Evolutionary conservation across 2,329 filamentous ascomycete genomes (phyloP), one percentile per base, ranked within the genome.

Genomic region (Colletotrichum sp.): DNA sequence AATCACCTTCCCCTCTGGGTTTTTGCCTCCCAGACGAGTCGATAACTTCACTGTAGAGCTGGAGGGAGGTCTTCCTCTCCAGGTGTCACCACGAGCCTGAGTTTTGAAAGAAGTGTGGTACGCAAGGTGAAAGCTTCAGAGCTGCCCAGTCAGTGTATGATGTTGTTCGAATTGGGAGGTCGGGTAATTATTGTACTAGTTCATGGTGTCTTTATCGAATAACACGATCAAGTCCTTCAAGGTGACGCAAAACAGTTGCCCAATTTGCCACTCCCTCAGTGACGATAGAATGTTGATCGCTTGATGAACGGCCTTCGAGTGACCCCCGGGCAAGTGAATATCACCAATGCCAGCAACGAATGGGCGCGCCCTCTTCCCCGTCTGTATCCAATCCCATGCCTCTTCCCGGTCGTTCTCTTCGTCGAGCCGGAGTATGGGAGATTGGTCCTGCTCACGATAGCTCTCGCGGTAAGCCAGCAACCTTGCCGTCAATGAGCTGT

Each of bases 341-440:
- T 65, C 62, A 3, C 62, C 32, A 65, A 65, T 27, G 30, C 62
- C 62, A 25, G 62, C 30, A 27, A 65, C 59, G 11, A 62, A 62
- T 32, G 59, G 59, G 2, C 59, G 62, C 11, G 22, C 25, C 2
- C 8, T 19, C 2, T 36, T 19, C 2, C 39, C 27, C 8, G 29
- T 62, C 30, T 32, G 27, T 30, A 62, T 32, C 59, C 59, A 62
- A 32, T 62, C 29, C 13, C 19, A 22, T 1, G 29, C 27, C 29
- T 62, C 59, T 5, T 34, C 59, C 8, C 9, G 30, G 6, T 62
- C 59, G 9, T 7, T 34, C 3, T 62, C 59, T 22, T 62, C 59
- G 1, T 62, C 59, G 27, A 62, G 59, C 5, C 59, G 4, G 13
- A 62, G 7, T 16, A 32, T 62, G 9, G 29, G 29, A 2, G 19